Evolutionary conservation across 208 protist species (phyloP).

Genomic region (Leishmania turanica): DNA sequence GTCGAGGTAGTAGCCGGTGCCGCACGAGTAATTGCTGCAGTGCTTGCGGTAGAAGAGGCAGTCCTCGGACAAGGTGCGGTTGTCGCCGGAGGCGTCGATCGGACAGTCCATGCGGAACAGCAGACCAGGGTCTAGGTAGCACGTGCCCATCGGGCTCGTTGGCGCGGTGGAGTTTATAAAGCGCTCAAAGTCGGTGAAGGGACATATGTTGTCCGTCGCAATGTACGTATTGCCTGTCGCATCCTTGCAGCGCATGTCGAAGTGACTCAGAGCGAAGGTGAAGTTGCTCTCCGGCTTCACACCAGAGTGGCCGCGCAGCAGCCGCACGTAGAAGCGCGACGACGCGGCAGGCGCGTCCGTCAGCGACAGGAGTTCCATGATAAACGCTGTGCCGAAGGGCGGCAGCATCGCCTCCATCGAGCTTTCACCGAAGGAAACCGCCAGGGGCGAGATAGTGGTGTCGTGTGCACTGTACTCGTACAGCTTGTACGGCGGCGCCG

Average conservation of each 20-base stretch:
- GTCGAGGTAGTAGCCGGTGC: conserved; percentile 38
- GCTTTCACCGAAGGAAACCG: conserved; percentile 49
- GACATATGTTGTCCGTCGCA: conserved; percentile 50
- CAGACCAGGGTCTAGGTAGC: conserved; percentile 55
- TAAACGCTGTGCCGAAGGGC: conserved; percentile 60
- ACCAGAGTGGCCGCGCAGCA: conserved; percentile 55
- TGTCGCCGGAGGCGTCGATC: conserved; percentile 9
- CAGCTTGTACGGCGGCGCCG: conserved; percentile 41
- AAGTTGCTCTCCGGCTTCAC: conserved; percentile 42
- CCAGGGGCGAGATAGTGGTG: conserved; percentile 58
- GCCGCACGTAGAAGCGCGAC: conserved; percentile 40
- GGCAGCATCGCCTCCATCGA: conserved; percentile 50
- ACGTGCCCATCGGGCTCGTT: conserved; percentile 48
- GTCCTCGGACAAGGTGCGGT: conserved; percentile 14
- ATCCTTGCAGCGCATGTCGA: conserved; percentile 52
- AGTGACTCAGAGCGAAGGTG: conserved; percentile 37
- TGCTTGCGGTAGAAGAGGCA: conserved; percentile 48
- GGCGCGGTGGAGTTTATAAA: conserved; percentile 54
- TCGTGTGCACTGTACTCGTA: conserved; percentile 82
- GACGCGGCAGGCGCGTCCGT: background rate
- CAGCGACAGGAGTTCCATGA: conserved; percentile 54
- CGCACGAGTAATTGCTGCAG: conserved; percentile 53
- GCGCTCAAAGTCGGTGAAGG: conserved; percentile 55
- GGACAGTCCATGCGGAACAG: conserved; percentile 44
- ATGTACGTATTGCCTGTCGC: conserved; percentile 35